Conservation (phyloP, 2,329 filamentous ascomycete species). For the Ceratocystis destructans region DNA sequence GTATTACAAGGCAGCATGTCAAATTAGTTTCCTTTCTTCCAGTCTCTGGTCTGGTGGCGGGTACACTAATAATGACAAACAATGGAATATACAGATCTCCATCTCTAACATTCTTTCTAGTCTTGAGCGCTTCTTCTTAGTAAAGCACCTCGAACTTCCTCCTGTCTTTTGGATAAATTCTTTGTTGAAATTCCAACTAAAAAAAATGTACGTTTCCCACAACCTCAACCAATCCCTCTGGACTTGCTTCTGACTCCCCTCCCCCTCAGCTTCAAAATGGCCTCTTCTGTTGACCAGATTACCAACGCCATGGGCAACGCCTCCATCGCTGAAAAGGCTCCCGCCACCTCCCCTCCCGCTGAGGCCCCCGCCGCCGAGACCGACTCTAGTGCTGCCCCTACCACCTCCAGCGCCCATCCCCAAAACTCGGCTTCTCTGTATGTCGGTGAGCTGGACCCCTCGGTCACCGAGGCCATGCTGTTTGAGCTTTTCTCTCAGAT, state of each 20-base stretch:
- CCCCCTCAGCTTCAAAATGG: conserved; percentile 37
- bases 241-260: neutral
- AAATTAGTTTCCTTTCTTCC: neutral
- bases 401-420: conserved; percentile 61
- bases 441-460: conserved; percentile 93
- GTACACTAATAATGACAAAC: neutral
- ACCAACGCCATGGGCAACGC: conserved; percentile 62
- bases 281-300: conserved; percentile 65
- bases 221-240: neutral
- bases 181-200: conserved; percentile 19
- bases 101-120: neutral
- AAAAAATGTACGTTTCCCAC: conserved; percentile 10
- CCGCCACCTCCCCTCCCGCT: conserved; percentile 52
- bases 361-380: conserved; percentile 54
- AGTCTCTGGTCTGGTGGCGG: neutral
- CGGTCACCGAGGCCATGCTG: conserved; percentile 98
- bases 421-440: conserved; percentile 96
- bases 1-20: neutral
- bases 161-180: conserved; percentile 18
- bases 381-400: conserved; percentile 51
- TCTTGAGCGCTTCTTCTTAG: conserved; percentile 5
- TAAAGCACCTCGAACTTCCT: conserved; percentile 10
- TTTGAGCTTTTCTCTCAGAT: conserved; percentile 99
- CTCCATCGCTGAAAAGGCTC: conserved; percentile 54
- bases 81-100: neutral